Evolutionary conservation across 179 eudicot genomes (phyloP).

Genomic region (Monotropa hypopitys): DNA sequence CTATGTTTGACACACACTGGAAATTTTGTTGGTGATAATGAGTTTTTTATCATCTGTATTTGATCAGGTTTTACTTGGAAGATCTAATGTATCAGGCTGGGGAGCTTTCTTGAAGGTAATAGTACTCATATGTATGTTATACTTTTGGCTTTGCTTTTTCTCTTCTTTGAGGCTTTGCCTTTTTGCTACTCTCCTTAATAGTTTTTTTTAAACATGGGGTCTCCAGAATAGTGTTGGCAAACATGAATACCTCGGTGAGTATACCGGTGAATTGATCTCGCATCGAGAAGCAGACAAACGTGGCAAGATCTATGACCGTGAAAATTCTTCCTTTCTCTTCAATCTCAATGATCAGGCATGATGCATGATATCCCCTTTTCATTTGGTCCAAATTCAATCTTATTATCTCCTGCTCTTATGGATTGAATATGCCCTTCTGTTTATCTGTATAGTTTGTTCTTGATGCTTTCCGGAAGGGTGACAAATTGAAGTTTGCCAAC

Average conservation of each 20-base stretch:
- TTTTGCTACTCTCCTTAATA: slow-evolving; percentile 25
- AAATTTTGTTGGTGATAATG: neutral
- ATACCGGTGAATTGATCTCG: slow-evolving; percentile 90
- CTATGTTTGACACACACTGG: neutral
- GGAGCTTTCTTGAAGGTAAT: slow-evolving; percentile 94
- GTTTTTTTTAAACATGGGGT: neutral
- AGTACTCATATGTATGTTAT: neutral
- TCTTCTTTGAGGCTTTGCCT: neutral
- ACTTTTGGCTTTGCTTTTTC: neutral
- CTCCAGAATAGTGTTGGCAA: slow-evolving; percentile 80
- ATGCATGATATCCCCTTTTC: slow-evolving; percentile 3
- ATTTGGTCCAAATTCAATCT: neutral
- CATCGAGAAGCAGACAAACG: slow-evolving; percentile 97
- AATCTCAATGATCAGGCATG: slow-evolving; percentile 91
- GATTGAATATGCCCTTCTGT: neutral
- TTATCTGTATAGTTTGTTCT: slow-evolving; percentile 57
- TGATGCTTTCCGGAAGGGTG: slow-evolving; percentile 93
- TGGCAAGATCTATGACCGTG: slow-evolving; percentile 83
- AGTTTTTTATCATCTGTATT: neutral
- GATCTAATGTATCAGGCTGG: slow-evolving; percentile 94
- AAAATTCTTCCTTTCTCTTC: slow-evolving; percentile 84
- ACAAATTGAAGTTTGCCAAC: slow-evolving; percentile 90
- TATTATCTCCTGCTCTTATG: neutral
- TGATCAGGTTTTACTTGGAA: slow-evolving; percentile 18
- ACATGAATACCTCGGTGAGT: slow-evolving; percentile 93